Evolutionary conservation across 2,329 filamentous ascomycete genomes (phyloP).

Genomic region (Fusarium drepaniforme): DNA sequence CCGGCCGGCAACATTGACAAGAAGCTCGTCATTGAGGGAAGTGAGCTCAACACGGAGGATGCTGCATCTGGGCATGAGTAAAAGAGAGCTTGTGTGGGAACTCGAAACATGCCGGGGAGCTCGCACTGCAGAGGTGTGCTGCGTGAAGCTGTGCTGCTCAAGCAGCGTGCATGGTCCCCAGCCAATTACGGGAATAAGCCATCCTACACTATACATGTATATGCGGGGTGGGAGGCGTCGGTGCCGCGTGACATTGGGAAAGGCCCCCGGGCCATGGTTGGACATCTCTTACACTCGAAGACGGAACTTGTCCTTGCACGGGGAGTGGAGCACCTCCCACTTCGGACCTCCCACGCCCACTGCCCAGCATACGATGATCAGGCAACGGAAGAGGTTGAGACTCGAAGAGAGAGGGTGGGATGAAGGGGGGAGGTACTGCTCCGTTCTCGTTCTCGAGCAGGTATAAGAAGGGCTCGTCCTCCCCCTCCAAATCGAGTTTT

Average conservation of each 20-base stretch:
- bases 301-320: slow-evolving; percentile 27
- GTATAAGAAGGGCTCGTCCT: slow-evolving; percentile 42
- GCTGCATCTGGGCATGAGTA: slow-evolving; percentile 30
- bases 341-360: slow-evolving; percentile 28
- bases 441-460: slow-evolving; percentile 6
- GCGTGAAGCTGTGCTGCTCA: slow-evolving; percentile 17
- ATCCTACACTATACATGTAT: slow-evolving; percentile 22
- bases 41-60: neutral
- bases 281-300: slow-evolving; percentile 7
- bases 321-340: slow-evolving; percentile 33
- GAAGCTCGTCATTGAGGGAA: neutral
- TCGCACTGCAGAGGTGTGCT: slow-evolving; percentile 17
- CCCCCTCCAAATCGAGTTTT: slow-evolving; percentile 28
- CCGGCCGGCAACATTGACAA: neutral
- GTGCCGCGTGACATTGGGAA: slow-evolving; percentile 31
- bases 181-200: slow-evolving; percentile 31
- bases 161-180: slow-evolving; percentile 15
- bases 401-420: slow-evolving; percentile 14
- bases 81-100: slow-evolving; percentile 25
- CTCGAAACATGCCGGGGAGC: slow-evolving; percentile 20
- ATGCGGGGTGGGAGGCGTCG: slow-evolving; percentile 40
- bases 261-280: slow-evolving; percentile 26
- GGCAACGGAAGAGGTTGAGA: slow-evolving; percentile 29
- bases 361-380: slow-evolving; percentile 39
- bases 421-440: slow-evolving; percentile 17